These are phyloP conservation scores for Thalassiosira hispida DNA, from an alignment of 352 stramenopile species.

Conservation along the genomic window DNA sequence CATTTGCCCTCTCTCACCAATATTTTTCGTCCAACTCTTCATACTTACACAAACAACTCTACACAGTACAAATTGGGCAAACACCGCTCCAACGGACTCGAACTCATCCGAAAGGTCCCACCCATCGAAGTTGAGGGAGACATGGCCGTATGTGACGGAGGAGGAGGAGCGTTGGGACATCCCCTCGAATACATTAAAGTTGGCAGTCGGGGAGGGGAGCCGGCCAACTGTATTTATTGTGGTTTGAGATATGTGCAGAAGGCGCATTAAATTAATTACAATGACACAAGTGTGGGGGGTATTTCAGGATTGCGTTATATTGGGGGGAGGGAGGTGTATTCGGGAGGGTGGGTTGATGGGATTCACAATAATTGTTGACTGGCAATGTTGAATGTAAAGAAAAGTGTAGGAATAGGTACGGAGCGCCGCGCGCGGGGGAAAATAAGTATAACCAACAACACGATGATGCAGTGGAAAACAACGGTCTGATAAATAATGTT, in stretches of 20 bases:
- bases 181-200: constrained; percentile 91
- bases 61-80: constrained; percentile 81
- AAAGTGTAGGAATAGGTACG: not conserved
- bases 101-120: constrained; percentile 73
- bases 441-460: too few relatives aligned
- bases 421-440: too few relatives aligned
- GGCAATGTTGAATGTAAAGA: not conserved
- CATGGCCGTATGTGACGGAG: constrained; percentile 94
- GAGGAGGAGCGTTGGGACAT: constrained; percentile 94
- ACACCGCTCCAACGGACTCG: constrained; percentile 81
- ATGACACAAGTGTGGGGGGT: not conserved
- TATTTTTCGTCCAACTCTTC: not conserved
- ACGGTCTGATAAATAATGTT: too few relatives aligned
- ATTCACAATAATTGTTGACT: constrained; percentile 4
- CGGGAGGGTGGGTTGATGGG: not conserved
- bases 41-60: not conserved
- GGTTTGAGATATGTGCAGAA: constrained; percentile 67
- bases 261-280: constrained; percentile 25
- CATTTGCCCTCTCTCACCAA: not conserved
- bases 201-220: constrained; percentile 50
- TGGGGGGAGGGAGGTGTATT: not conserved
- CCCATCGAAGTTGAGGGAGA: constrained; percentile 91
- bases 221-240: constrained; percentile 80
- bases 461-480: too few relatives aligned
- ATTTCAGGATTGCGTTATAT: not conserved